phyloP scores from a whole-genome alignment of 75 land plant species.

The Pinus tabuliformis region DNA sequence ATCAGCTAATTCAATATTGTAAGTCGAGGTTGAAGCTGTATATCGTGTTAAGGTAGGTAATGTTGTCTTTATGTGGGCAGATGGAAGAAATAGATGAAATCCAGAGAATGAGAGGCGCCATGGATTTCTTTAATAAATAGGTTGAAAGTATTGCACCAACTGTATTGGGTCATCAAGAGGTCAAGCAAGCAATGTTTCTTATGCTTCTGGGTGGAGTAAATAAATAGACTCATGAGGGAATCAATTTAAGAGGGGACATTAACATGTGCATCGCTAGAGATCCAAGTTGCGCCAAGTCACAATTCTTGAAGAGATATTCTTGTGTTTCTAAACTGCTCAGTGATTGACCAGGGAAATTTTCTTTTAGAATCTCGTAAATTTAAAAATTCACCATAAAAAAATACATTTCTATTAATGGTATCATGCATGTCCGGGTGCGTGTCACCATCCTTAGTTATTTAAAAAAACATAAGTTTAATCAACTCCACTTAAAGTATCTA shows the following conservation, averaged over 20 bases:
- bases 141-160: conserved; percentile 94
- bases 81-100: conserved; percentile 82
- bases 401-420: background rate
- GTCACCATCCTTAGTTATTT: background rate
- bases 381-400: background rate
- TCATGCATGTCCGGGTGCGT: background rate
- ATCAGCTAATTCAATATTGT: background rate
- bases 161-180: conserved; percentile 98
- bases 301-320: conserved; percentile 35
- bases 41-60: background rate
- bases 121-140: conserved; percentile 88
- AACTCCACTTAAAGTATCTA: background rate
- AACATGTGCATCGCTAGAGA: conserved; percentile 97
- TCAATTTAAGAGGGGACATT: conserved; percentile 96
- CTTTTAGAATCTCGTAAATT: background rate
- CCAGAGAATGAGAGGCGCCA: conserved; percentile 67
- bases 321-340: background rate
- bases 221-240: conserved; percentile 94
- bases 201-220: conserved; percentile 99
- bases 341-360: background rate
- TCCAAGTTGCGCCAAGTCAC: conserved; percentile 98
- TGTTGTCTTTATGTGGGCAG: conserved; percentile 27
- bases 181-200: conserved; percentile 90
- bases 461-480: background rate
- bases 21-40: too few relatives aligned